Evolutionary conservation across 2,329 filamentous ascomycete genomes (phyloP), one percentile per base, ranked within the genome.

Genomic region (Aspergillus alliaceus): DNA sequence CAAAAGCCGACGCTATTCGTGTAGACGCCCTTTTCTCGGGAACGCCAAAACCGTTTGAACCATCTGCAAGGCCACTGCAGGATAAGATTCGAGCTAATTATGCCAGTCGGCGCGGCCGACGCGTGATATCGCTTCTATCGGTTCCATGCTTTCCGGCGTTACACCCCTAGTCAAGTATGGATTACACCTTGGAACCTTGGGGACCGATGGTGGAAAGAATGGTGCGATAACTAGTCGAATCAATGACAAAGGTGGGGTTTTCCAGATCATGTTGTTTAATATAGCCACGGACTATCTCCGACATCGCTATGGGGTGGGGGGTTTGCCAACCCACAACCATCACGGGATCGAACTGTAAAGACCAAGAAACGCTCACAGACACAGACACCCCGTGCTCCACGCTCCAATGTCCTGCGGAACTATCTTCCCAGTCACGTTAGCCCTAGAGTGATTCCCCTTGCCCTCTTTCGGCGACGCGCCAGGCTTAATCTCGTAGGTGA

Each of bases 111-210:
- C 24, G 12, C 42, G 40, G 25, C 44, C 39, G 29, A 56, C 44
- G 54, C 53, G 35, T 29, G 25, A 20, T 48, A 48, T 46, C 40
- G 54, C 51, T 44, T 51, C 44, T 51, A 18, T 40, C 53, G 29
- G 50, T 53, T 57, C 56, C 56, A 42, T 50, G 22, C 39, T n/a
- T 58, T 58, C 56, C 56, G 56, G 53, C 39, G 56, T 51, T 54
- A 53, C 56, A 58, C 49, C 22, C 9, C 14, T 40, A 20, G 25
- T 27, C 34, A 18, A 27, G 20, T 15, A 48, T 47, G 11, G 54
- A 32, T 40, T 5, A n/a, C 44, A 49, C 44, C 31, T 35, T 29
- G 22, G 53, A 44, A 49, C 44, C 31, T 35, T 29, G 22, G 53
- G 44, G 48, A 29, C 31, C 53, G 59, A 58, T 27, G 51, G 50